Base-by-base conservation (phyloP, 1,284 basidiomycete genomes). In the Coniophora puteana region DNA sequence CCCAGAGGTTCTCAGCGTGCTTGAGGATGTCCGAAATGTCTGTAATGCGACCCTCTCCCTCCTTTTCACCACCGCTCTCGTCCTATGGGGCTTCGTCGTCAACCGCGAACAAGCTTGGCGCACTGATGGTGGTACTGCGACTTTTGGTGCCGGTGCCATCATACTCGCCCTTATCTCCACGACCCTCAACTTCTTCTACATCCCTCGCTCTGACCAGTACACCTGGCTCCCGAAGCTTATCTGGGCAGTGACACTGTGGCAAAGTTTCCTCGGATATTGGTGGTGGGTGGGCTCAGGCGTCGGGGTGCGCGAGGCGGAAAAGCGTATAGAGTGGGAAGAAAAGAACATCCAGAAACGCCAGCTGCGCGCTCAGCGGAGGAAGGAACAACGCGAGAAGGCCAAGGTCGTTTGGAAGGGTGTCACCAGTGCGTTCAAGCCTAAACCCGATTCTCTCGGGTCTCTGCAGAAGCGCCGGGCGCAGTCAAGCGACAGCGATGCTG, bases 211-310 rank as follows among this genome's bases (percentile, higher is more conserved):
- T 55, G 85, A 91, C 48, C 80, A 89, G 50, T 89, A 89, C 50
- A 71, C 80, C 10, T 96, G 93, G 93, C 71, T 95, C 46, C 87
- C 89, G 3, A 76, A 81, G 24, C 70, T 95, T 35, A 80, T 91
- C 63, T 93, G 89, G 79, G 83, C 87, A 3, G 81, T 93, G 30
- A 78, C 94, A 10, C 76, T 95, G 13, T 95, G 92, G 92, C 93
- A 96, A 69, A 89, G 81, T 63, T 90, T 90, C 57, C 61, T 90
- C 21, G 90, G 89, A 0, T 95, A 90, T 89, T 94, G 92, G 92
- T 94, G 92, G 92, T 97, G 93, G 93, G 92, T 94, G 16, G 93
- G 93, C 13, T 84, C 89, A 2, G 92, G 92, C 45, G 75, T 88
- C 81, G 69, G 77, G 58, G 71, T 81, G 13, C 66, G 72, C 13